A percentile compares a stretch with the other conserved stretches of the same genome.
These are phyloP conservation scores for Globisporangium paddicum DNA, from an alignment of 352 stramenopile genomes.

Conservation along the genomic window DNA sequence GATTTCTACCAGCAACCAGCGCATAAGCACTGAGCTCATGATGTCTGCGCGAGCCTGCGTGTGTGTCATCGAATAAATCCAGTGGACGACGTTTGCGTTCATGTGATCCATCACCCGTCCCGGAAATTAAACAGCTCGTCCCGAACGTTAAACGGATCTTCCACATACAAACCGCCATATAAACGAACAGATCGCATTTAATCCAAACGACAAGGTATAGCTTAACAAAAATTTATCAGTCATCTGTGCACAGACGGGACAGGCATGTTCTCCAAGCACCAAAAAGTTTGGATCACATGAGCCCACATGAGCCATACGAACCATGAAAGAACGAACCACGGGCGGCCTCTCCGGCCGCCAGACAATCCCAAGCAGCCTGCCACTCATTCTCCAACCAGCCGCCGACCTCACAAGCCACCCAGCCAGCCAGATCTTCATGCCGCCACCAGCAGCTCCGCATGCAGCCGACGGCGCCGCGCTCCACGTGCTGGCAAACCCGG, in stretches of 20 bases:
- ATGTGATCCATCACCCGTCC: background rate
- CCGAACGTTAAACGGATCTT: too few relatives aligned
- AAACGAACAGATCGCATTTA: background rate
- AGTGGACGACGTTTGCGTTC: too few relatives aligned
- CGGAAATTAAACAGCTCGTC: background rate
- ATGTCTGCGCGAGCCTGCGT: too few relatives aligned
- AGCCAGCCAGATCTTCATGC: background rate
- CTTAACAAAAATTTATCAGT: background rate
- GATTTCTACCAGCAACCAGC: too few relatives aligned
- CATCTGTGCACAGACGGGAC: background rate
- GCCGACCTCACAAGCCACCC: background rate
- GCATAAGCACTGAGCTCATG: too few relatives aligned
- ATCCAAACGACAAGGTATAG: background rate
- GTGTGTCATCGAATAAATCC: background rate
- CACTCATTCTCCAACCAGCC: background rate
- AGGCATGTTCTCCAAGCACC: background rate
- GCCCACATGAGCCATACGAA: too few relatives aligned
- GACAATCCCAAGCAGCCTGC: background rate
- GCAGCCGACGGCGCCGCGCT: background rate
- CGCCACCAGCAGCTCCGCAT: background rate
- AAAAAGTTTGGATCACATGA: too few relatives aligned
- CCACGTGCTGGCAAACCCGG: slow-evolving; percentile 1
- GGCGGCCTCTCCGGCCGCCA: too few relatives aligned
- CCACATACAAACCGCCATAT: background rate
- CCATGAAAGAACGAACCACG: too few relatives aligned